A percentile compares a stretch with the other conserved stretches of the same genome.
Conservation (phyloP, 306 rosid species). For the Hippophae rhamnoides region DNA sequence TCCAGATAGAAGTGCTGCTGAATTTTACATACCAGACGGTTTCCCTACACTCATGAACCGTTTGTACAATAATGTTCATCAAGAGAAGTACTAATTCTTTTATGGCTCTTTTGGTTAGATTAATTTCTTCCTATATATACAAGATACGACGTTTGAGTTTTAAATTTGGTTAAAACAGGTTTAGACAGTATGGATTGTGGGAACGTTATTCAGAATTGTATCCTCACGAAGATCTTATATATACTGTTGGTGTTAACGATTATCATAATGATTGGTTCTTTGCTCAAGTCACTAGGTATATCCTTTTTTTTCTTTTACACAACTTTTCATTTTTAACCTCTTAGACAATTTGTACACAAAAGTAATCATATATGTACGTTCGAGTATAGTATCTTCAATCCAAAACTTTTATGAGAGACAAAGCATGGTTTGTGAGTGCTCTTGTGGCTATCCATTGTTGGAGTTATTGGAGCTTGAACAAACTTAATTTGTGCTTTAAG, state of each 20-base stretch:
- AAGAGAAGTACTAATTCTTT: constrained; percentile 28
- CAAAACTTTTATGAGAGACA: too few relatives aligned
- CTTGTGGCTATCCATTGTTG: too few relatives aligned
- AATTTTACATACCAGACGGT: constrained; percentile 55
- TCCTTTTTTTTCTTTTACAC: not conserved
- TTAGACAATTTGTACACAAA: not conserved
- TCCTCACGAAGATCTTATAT: constrained; percentile 31
- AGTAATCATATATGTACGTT: too few relatives aligned
- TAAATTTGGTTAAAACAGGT: constrained; percentile 20
- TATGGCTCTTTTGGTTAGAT: not conserved
- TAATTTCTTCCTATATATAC: not conserved
- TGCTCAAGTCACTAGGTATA: constrained; percentile 30
- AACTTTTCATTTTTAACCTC: too few relatives aligned
- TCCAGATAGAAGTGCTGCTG: constrained; percentile 72
- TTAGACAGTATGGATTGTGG: constrained; percentile 59
- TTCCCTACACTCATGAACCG: constrained; percentile 32
- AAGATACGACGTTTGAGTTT: too few relatives aligned
- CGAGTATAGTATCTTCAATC: not conserved
- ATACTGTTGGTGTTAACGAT: constrained; percentile 14
- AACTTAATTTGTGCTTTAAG: too few relatives aligned
- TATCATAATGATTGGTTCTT: constrained; percentile 35
- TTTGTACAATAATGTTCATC: constrained; percentile 10
- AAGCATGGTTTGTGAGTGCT: too few relatives aligned
- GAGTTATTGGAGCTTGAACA: too few relatives aligned
- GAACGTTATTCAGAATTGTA: constrained; percentile 33